Evolutionary conservation across 1,139 yeast genomes (phyloP).

Genomic region (Debaryomyces psychrophilus): DNA sequence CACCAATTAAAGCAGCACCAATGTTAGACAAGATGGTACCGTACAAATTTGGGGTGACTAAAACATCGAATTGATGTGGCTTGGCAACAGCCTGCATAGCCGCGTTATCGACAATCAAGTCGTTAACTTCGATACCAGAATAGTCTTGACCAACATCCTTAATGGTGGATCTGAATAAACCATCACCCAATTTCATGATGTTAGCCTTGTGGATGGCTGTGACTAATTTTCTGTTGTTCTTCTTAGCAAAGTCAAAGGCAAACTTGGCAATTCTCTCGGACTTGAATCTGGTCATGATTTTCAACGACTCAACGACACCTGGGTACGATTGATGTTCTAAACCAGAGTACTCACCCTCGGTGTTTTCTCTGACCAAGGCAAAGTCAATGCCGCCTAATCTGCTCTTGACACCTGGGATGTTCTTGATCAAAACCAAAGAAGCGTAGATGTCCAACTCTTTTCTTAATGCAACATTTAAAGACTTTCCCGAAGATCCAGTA

Average conservation of each 20-base stretch:
- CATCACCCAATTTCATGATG: conserved; percentile 98
- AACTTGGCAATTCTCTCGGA: conserved; percentile 97
- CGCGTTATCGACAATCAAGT: conserved; percentile 97
- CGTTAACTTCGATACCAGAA: conserved; percentile 81
- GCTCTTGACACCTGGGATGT: conserved; percentile 91
- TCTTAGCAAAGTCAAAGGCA: conserved; percentile 93
- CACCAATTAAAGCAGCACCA: conserved; percentile 98
- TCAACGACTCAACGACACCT: conserved; percentile 96
- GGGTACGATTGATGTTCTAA: conserved; percentile 97
- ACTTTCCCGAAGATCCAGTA: conserved; percentile 57
- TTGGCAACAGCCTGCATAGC: conserved; percentile 98
- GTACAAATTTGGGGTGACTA: conserved; percentile 97
- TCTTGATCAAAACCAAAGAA: conserved; percentile 88
- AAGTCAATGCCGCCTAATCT: conserved; percentile 87
- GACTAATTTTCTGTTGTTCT: conserved; percentile 88
- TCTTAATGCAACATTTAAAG: conserved; percentile 94
- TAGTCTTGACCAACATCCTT: conserved; percentile 89
- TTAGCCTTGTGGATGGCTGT: conserved; percentile 99
- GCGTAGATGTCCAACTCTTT: conserved; percentile 96
- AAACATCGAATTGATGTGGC: conserved; percentile 97
- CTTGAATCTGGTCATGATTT: conserved; percentile 92
- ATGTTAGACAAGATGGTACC: conserved; percentile 97
- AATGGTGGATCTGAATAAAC: conserved; percentile 93
- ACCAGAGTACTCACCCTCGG: conserved; percentile 98
- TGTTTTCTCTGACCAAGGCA: conserved; percentile 94